Conservation (phyloP, 768 basidiomycete species). For the Mycena maculata region DNA sequence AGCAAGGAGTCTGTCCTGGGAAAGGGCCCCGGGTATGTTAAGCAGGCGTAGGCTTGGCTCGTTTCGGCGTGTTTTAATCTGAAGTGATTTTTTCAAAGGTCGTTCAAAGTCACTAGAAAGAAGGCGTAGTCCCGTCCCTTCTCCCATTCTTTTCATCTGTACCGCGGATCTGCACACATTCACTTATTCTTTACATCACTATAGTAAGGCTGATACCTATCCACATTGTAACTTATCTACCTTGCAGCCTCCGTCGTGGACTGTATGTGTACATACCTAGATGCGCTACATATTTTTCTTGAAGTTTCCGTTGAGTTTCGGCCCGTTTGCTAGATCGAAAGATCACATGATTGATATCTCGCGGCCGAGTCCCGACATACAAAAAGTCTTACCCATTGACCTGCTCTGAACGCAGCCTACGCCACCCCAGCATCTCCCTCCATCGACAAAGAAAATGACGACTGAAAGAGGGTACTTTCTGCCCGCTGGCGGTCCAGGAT, state of each 20-base stretch:
- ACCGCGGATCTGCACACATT: too few species aligned
- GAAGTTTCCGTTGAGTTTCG: too few species aligned
- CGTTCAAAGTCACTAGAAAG: too few species aligned
- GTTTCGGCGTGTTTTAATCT: background rate
- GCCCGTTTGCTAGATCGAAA: too few species aligned
- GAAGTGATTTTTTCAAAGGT: too few species aligned
- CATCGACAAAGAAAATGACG: conserved; percentile 45
- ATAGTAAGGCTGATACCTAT: conserved; percentile 5
- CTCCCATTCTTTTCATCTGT: too few species aligned
- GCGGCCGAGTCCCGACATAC: background rate
- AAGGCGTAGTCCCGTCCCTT: too few species aligned
- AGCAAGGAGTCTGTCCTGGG: conserved; percentile 30
- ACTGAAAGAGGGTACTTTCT: conserved; percentile 49
- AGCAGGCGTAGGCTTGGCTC: conserved; percentile 9
- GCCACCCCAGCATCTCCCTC: conserved; percentile 12
- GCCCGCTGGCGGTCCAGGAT: conserved; percentile 15
- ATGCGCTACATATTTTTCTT: too few species aligned
- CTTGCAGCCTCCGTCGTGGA: too few species aligned
- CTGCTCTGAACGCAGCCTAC: conserved; percentile 10
- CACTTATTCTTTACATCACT: conserved; percentile 5
- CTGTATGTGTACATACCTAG: too few species aligned
- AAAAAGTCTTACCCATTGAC: too few species aligned
- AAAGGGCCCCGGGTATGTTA: conserved; percentile 35
- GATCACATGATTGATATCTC: conserved; percentile 8
- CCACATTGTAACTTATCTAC: background rate